Base-by-base conservation (phyloP, 257 asterid species). In the Buddleja alternifolia region DNA sequence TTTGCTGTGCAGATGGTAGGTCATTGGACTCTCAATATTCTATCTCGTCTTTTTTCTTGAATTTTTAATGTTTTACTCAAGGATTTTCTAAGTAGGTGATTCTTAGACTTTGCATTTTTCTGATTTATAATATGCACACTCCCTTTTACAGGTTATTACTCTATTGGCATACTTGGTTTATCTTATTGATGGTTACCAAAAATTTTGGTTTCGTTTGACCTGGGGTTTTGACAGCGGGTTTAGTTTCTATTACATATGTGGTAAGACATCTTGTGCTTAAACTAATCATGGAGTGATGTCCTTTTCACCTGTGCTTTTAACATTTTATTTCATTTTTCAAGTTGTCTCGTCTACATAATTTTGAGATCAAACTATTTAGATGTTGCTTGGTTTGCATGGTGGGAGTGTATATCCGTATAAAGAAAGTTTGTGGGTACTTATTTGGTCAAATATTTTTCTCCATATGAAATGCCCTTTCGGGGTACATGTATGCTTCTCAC, bases 231-330 rank as follows among this genome's bases (percentile, higher is more conserved):
- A 90, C 40, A 77, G 83, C 72, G 96, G 65, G 50, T 71, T 86
- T 52, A 85, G 97, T 71, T 93, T 93, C 85, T 88, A 88, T 85
- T 93, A 93, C 73, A 83, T 93, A 66, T 90, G 92, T 54, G 99
- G 99, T 93, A 88, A 75, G 63, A 65, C 60, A 71, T 73, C 69
- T 67, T 60, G 15, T 63, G 60, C 73, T 72, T 52, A 29, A 60
- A 41, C 32, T 70, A 29, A 29, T 29, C 34, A 29, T 29, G 5
- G 34, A 5, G 34, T 29, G 34, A 29, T 29, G 34, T 29, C 34
- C 5, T 1, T 29, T 29, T 29, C 5, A 1, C 34, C 5, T 29
- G 5, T 1, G 34, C 34, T 29, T 29, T n/a, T 29, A 29, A 1
- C 34, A 29, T 29, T 1, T 29, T 29, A 29, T 29, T 29, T 29